Evolutionary conservation across 257 asterid species (phyloP), one percentile per base, ranked within the genome.

Genomic region (Primulina huaijiensis): DNA sequence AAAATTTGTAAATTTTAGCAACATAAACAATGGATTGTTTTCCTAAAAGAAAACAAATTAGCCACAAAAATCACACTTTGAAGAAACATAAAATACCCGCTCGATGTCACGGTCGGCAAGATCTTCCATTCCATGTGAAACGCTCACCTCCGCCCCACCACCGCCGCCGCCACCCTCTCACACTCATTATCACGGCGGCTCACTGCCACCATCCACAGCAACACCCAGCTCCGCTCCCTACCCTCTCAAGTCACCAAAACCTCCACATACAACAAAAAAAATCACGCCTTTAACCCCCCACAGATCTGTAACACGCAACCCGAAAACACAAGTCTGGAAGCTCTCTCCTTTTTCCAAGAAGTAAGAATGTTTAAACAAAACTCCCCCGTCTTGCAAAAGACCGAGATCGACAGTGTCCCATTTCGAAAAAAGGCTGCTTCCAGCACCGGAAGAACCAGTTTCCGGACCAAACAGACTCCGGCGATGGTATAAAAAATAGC

Each of bases 41-140:
- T 31, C 34, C 34, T 31, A 31, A 27, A 27, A 31, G 34, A 3
- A 43, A 62, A 6, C 30, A 57, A 23, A 53, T 10, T 14, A 10
- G 34, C 19, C 61, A 21, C 2, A 72, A 74, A 60, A 72, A 78
- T 62, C 73, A 10, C 58, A 35, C 27, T 64, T 70, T 4, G 34
- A 11, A 40, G 20, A 64, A 64, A 67, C 16, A 40, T 16, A 71
- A 62, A 16, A 17, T 60, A 90, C 97, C 97, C 87, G 97, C 82
- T 93, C 94, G 72, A 81, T 83, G 82, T 88, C 96, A 76, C 96
- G 96, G 77, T 82, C 79, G 67, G 89, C 84, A 88, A 86, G 95
- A 93, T 93, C 96, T 87, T 95, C 97, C 98, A 93, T 93, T 90
- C 98, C 89, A 86, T 82, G 96, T 78, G 95, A 90, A 78, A 74